These are phyloP conservation scores for Irpex sp. DNA, from an alignment of 1,284 basidiomycete genomes.

Conservation along the genomic window DNA sequence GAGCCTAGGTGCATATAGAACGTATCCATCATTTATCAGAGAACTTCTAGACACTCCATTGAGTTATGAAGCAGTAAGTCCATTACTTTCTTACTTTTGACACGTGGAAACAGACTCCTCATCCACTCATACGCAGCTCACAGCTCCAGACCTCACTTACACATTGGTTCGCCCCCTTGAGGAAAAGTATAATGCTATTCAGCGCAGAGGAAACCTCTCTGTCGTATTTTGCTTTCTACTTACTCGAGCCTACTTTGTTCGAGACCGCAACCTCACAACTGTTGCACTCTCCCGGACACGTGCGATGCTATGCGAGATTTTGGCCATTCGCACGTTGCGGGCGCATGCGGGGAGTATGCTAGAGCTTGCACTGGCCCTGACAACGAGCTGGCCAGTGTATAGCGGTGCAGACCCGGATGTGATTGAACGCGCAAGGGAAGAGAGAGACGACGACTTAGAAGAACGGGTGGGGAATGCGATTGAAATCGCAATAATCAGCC, in stretches of 20 bases:
- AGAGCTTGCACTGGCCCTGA: conserved; percentile 75
- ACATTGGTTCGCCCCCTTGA: conserved; percentile 75
- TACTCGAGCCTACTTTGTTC: conserved; percentile 83
- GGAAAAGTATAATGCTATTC: conserved; percentile 68
- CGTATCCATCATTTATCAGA: conserved; percentile 8
- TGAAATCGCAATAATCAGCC: conserved; percentile 86
- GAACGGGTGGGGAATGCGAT: conserved; percentile 85
- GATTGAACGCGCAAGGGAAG: conserved; percentile 60
- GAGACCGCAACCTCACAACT: conserved; percentile 66
- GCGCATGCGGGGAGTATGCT: conserved; percentile 72
- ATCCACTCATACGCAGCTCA: conserved; percentile 44
- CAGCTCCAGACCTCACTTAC: conserved; percentile 83
- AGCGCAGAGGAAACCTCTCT: conserved; percentile 64
- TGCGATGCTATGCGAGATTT: conserved; percentile 83
- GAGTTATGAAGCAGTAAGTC: conserved; percentile 63
- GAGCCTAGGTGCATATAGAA: not conserved
- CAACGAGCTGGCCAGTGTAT: conserved; percentile 87
- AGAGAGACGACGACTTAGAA: conserved; percentile 72
- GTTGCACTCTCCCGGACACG: conserved; percentile 71
- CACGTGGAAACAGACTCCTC: not conserved
- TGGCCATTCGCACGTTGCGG: conserved; percentile 80
- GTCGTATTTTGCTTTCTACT: conserved; percentile 87
- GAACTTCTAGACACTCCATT: conserved; percentile 66
- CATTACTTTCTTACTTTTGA: not conserved
- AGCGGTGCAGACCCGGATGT: conserved; percentile 72